These are phyloP conservation scores for Trichoderma asperelloides DNA, from an alignment of 495 filamentous ascomycete genomes.

Conservation along the genomic window DNA sequence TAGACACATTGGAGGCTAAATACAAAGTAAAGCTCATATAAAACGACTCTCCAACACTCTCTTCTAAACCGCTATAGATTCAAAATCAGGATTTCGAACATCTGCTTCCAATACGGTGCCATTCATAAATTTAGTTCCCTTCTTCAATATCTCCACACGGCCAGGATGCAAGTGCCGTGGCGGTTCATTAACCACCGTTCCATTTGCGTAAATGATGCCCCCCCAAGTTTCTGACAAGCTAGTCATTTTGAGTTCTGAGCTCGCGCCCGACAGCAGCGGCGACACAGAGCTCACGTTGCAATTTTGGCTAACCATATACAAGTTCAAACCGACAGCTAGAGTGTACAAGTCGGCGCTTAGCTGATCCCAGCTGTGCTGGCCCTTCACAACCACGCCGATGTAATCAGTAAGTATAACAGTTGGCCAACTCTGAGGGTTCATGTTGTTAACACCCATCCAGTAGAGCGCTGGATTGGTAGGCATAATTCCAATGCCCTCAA, in stretches of 20 bases:
- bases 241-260: neutral
- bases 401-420: slow-evolving; percentile 20
- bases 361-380: slow-evolving; percentile 16
- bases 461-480: slow-evolving; percentile 20
- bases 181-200: slow-evolving; percentile 12
- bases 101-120: neutral
- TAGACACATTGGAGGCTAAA: neutral
- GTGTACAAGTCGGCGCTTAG: slow-evolving; percentile 21
- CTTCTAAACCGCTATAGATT: neutral
- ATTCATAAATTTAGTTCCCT: neutral
- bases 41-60: neutral
- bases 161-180: neutral
- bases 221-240: slow-evolving; percentile 11
- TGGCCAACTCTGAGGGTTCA: slow-evolving; percentile 17
- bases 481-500: slow-evolving; percentile 17
- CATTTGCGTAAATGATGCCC: slow-evolving; percentile 18
- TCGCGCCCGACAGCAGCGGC: neutral
- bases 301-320: slow-evolving; percentile 20
- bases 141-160: neutral
- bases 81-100: neutral
- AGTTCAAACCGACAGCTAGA: slow-evolving; percentile 18
- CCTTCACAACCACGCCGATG: slow-evolving; percentile 16
- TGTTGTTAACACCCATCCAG: slow-evolving; percentile 19
- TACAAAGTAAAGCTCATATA: too few relatives aligned
- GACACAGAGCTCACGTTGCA: slow-evolving; percentile 14